A percentile compares a stretch with the other conserved stretches of the same genome.
Evolutionary conservation across 371 early-diverging fungal genomes (phyloP).

Genomic region (Encephalitozoon intestinalis): DNA sequence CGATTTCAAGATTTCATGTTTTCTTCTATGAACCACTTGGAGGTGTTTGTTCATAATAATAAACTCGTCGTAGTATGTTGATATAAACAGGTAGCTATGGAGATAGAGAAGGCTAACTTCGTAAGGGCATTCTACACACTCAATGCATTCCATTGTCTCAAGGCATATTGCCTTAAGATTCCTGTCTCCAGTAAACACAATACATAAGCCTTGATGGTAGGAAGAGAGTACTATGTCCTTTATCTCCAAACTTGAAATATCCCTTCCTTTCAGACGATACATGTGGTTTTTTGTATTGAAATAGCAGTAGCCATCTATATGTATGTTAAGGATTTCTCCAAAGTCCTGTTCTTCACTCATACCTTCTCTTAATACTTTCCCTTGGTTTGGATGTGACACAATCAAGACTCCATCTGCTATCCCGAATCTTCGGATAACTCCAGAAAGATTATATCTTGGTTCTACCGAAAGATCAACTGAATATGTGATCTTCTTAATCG

Average conservation of each 20-base stretch:
- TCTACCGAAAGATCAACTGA: background rate
- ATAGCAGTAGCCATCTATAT: background rate
- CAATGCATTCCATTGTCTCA: background rate
- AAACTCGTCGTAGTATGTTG: background rate
- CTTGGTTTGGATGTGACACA: background rate
- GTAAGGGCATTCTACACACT: background rate
- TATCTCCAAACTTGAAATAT: background rate
- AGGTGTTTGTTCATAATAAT: background rate
- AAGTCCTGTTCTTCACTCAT: background rate
- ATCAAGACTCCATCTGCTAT: background rate
- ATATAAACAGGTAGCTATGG: background rate
- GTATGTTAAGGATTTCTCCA: background rate
- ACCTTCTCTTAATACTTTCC: background rate
- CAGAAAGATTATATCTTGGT: background rate
- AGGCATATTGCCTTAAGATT: background rate
- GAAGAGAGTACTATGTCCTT: background rate
- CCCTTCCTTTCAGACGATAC: background rate
- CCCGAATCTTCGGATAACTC: background rate
- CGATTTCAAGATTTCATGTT: background rate
- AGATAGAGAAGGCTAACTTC: background rate
- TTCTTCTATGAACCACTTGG: background rate
- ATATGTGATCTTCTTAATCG: background rate
- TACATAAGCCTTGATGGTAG: background rate
- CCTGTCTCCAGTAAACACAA: background rate
- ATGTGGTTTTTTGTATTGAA: background rate